Percentiles rank a stretch among this genome's conserved stretches.
Conservation (phyloP, 352 stramenopile genomes). For the Globisporangium recalcitrans region DNA sequence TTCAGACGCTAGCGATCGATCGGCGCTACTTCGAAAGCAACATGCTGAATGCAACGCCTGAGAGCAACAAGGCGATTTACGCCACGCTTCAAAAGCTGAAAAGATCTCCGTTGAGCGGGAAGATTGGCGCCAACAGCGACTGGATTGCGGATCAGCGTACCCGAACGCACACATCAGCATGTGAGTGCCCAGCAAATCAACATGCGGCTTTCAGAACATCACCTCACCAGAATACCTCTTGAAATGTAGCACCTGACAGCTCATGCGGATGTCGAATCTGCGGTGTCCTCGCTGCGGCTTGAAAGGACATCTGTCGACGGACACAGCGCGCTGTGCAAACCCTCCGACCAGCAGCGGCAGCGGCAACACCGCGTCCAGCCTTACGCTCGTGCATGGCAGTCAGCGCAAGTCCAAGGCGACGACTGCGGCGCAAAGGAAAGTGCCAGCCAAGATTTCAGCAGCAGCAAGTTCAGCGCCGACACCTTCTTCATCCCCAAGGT, state of each 20-base stretch:
- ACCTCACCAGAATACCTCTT: neutral
- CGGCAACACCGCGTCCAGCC: neutral
- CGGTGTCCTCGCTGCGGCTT: slow-evolving; percentile 52
- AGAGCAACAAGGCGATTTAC: slow-evolving; percentile 36
- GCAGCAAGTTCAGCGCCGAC: neutral
- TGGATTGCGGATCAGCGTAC: slow-evolving; percentile 61
- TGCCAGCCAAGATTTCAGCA: slow-evolving; percentile 5
- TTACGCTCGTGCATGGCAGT: slow-evolving; percentile 3
- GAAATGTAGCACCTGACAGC: slow-evolving; percentile 49
- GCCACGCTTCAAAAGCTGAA: slow-evolving; percentile 39
- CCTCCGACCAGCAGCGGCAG: slow-evolving; percentile 14
- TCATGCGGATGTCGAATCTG: slow-evolving; percentile 74
- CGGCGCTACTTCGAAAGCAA: slow-evolving; percentile 57
- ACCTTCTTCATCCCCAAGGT: neutral
- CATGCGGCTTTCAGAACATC: neutral
- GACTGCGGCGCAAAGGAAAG: slow-evolving; percentile 2
- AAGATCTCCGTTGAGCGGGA: slow-evolving; percentile 48
- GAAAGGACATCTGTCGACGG: slow-evolving; percentile 43
- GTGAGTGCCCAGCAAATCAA: slow-evolving; percentile 24
- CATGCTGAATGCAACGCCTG: slow-evolving; percentile 38
- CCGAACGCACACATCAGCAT: slow-evolving; percentile 66
- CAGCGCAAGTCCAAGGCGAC: slow-evolving; percentile 2
- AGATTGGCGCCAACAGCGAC: slow-evolving; percentile 68
- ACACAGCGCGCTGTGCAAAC: slow-evolving; percentile 40
- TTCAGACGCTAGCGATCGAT: slow-evolving; percentile 58